A percentile compares a stretch with the other conserved stretches of the same genome.
Evolutionary conservation across 306 rosid species (phyloP).

Genomic region (Luffa aegyptiaca): DNA sequence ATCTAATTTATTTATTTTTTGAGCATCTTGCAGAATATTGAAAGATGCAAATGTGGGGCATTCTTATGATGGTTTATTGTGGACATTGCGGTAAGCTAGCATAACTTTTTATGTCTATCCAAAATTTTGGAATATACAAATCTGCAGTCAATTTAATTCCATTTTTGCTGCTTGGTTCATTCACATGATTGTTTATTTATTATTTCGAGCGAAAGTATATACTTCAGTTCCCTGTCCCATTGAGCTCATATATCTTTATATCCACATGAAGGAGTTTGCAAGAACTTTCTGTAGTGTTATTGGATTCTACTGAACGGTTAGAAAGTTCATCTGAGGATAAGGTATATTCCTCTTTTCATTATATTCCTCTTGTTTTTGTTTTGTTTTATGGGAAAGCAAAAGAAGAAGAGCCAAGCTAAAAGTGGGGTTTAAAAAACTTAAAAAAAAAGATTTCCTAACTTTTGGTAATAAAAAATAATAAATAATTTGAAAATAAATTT

Average conservation of each 20-base stretch:
- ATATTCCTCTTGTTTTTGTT: not conserved
- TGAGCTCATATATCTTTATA: slow-evolving; percentile 22
- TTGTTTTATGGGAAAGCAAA: not conserved
- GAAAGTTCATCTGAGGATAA: slow-evolving; percentile 35
- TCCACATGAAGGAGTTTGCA: slow-evolving; percentile 72
- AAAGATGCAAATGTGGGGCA: slow-evolving; percentile 71
- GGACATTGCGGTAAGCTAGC: slow-evolving; percentile 73
- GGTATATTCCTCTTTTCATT: slow-evolving; percentile 33
- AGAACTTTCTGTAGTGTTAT: slow-evolving; percentile 63
- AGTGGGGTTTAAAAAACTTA: not conserved
- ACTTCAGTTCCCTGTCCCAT: slow-evolving; percentile 5
- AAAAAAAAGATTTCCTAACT: not conserved
- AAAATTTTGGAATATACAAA: not conserved
- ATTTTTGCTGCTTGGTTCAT: not conserved
- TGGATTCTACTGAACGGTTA: slow-evolving; percentile 35
- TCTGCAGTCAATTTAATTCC: not conserved
- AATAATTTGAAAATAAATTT: not conserved
- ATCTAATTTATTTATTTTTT: not conserved
- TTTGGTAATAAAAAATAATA: not conserved
- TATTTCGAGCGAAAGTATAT: not conserved
- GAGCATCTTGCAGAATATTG: slow-evolving; percentile 59
- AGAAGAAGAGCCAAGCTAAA: not conserved
- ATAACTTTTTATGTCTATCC: not conserved
- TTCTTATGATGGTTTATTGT: slow-evolving; percentile 71
- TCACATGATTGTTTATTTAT: slow-evolving; percentile 10